phyloP scores from a whole-genome alignment of 352 stramenopile genomes.

The Peronospora belbahrii region DNA sequence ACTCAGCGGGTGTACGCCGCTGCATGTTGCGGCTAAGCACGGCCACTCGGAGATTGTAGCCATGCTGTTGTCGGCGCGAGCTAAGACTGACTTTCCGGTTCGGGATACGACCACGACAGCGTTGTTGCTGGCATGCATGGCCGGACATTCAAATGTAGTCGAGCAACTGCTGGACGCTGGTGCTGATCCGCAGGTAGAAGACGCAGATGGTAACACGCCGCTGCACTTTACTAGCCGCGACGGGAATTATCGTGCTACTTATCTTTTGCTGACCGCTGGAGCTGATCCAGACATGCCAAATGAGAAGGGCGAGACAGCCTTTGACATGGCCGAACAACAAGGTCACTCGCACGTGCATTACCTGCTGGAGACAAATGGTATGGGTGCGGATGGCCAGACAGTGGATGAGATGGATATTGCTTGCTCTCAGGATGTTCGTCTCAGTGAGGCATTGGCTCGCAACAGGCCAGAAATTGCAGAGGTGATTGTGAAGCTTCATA shows the following conservation, averaged over 20 bases:
- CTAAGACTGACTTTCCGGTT: slow-evolving; percentile 43
- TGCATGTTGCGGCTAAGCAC: slow-evolving; percentile 61
- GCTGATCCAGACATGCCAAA: slow-evolving; percentile 83
- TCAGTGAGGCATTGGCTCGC: slow-evolving; percentile 47
- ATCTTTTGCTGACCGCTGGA: slow-evolving; percentile 72
- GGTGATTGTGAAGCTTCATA: slow-evolving; percentile 68
- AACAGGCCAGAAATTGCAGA: slow-evolving; percentile 65
- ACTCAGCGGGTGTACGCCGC: slow-evolving; percentile 41
- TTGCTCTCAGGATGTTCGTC: slow-evolving; percentile 51
- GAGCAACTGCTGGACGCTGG: slow-evolving; percentile 64
- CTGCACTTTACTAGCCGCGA: slow-evolving; percentile 70
- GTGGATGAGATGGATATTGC: slow-evolving; percentile 55
- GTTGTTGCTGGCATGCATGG: slow-evolving; percentile 59
- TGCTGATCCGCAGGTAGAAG: slow-evolving; percentile 68
- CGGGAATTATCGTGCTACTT: slow-evolving; percentile 71
- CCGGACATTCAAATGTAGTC: slow-evolving; percentile 50
- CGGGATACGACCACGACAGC: slow-evolving; percentile 44
- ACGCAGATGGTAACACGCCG: slow-evolving; percentile 72
- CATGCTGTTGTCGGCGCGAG: slow-evolving; percentile 34
- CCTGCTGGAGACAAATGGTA: slow-evolving; percentile 71
- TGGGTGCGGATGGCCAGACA: slow-evolving; percentile 42
- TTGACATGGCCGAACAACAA: slow-evolving; percentile 61
- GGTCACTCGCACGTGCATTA: slow-evolving; percentile 71
- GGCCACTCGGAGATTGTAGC: slow-evolving; percentile 36
- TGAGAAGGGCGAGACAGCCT: slow-evolving; percentile 64